A percentile compares a stretch with the other conserved stretches of the same genome.
Evolutionary conservation across 345 rosid species (phyloP).

Genomic region (Arabidopsis arenosa): DNA sequence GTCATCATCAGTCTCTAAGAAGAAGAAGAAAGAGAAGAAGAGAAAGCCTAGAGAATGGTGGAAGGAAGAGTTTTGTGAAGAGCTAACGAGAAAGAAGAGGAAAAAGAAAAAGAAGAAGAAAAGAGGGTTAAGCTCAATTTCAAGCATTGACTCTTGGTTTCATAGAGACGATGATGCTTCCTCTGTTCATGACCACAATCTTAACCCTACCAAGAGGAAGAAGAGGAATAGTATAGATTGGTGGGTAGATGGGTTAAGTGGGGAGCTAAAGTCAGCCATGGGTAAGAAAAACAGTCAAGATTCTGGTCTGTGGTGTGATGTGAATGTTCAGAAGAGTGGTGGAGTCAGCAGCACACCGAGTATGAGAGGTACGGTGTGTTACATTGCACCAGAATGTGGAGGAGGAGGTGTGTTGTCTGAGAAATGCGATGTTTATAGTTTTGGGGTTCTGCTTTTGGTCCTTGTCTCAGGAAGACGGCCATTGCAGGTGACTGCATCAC

Average conservation of each 20-base stretch:
- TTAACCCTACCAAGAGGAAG: conserved; percentile 48
- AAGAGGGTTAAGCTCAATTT: conserved; percentile 47
- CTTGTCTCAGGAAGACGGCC: conserved; percentile 76
- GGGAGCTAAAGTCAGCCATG: conserved; percentile 52
- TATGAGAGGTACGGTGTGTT: conserved; percentile 88
- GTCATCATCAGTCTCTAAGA: conserved; percentile 47
- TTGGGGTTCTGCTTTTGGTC: conserved; percentile 73
- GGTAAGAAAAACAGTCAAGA: conserved; percentile 63
- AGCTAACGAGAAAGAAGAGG: conserved; percentile 54
- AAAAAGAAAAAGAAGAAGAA: conserved; percentile 66
- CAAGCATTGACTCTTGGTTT: conserved; percentile 68
- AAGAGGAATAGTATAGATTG: conserved; percentile 72
- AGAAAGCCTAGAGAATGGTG: conserved; percentile 86
- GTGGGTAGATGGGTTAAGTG: conserved; percentile 77
- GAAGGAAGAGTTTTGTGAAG: conserved; percentile 88
- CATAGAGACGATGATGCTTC: conserved; percentile 58
- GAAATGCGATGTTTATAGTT: conserved; percentile 80
- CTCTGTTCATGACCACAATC: conserved; percentile 44
- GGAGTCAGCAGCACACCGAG: conserved; percentile 83
- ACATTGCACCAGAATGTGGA: conserved; percentile 82
- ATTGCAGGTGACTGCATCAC: conserved; percentile 76
- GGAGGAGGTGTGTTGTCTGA: conserved; percentile 71
- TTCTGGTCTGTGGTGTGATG: conserved; percentile 55
- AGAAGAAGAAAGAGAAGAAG: conserved; percentile 57
- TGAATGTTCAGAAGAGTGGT: conserved; percentile 75